These are phyloP conservation scores for Paramecium primaurelia DNA, from an alignment of 73 alveolate species.

Conservation along the genomic window DNA sequence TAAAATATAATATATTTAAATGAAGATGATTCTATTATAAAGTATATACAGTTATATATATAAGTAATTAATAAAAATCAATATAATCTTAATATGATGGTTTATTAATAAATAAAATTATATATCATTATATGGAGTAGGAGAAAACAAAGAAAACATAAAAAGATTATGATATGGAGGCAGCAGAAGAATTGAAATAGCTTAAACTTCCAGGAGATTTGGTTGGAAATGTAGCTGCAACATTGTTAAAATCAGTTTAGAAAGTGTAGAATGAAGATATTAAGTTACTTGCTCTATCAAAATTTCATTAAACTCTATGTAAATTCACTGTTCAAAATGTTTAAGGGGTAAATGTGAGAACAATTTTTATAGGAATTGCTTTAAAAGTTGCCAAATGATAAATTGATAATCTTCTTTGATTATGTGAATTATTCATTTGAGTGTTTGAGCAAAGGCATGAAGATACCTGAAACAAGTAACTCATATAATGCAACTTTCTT, in stretches of 20 bases:
- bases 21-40: background rate
- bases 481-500: constrained; percentile 11
- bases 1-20: background rate
- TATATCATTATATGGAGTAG: background rate
- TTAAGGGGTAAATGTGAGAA: background rate
- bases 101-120: background rate
- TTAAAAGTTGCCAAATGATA: background rate
- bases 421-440: constrained; percentile 35
- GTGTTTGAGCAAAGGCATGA: background rate
- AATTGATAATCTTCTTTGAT: background rate
- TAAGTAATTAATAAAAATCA: background rate
- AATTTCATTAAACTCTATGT: background rate
- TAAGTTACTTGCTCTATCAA: background rate
- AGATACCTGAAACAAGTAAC: background rate
- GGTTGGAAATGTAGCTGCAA: background rate
- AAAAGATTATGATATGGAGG: background rate
- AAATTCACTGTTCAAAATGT: background rate
- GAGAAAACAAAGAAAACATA: background rate
- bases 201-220: background rate
- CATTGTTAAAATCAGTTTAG: background rate
- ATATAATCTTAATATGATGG: background rate
- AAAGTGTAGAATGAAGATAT: constrained; percentile 6
- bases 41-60: background rate
- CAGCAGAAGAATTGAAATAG: background rate
- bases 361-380: background rate